These are phyloP conservation scores for Medicago lupulina DNA, from an alignment of 306 rosid genomes.

Conservation along the genomic window DNA sequence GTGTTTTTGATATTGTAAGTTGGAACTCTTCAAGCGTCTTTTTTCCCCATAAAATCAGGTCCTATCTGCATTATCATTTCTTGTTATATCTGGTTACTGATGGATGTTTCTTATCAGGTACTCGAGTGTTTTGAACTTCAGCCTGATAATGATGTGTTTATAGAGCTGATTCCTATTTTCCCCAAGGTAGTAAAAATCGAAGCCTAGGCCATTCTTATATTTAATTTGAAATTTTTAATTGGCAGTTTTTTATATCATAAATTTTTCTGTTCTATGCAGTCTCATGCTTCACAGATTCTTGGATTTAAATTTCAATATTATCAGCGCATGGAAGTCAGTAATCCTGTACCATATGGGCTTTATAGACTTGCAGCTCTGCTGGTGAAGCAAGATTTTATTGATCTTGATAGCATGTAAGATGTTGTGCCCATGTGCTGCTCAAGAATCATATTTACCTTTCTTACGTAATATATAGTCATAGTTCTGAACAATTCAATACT, in stretches of 20 bases:
- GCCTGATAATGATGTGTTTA: conserved; percentile 73
- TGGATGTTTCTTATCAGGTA: conserved; percentile 60
- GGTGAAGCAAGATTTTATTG: conserved; percentile 91
- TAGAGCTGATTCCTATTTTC: conserved; percentile 94
- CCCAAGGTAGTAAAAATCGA: conserved; percentile 70
- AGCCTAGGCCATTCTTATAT: conserved; percentile 19
- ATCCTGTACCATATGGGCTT: conserved; percentile 86
- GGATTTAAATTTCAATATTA: conserved; percentile 96
- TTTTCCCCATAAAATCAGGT: neutral
- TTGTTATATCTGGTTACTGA: conserved; percentile 36
- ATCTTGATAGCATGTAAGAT: conserved; percentile 94
- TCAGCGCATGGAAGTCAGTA: conserved; percentile 92
- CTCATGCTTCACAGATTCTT: conserved; percentile 98
- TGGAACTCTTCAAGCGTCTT: neutral
- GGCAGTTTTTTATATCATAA: conserved; percentile 12
- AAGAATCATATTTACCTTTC: conserved; percentile 25
- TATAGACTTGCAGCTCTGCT: conserved; percentile 90
- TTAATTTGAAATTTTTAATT: neutral
- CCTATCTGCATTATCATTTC: conserved; percentile 24
- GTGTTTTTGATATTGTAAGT: conserved; percentile 96
- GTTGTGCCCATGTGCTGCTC: conserved; percentile 8
- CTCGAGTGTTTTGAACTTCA: conserved; percentile 95
- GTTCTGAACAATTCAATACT: neutral
- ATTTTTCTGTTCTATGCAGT: conserved; percentile 64
- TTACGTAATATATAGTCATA: conserved; percentile 1